A percentile compares a stretch with the other conserved stretches of the same genome.
Conservation (phyloP, 169 alveolate genomes). For the Plasmodium falciparum region DNA sequence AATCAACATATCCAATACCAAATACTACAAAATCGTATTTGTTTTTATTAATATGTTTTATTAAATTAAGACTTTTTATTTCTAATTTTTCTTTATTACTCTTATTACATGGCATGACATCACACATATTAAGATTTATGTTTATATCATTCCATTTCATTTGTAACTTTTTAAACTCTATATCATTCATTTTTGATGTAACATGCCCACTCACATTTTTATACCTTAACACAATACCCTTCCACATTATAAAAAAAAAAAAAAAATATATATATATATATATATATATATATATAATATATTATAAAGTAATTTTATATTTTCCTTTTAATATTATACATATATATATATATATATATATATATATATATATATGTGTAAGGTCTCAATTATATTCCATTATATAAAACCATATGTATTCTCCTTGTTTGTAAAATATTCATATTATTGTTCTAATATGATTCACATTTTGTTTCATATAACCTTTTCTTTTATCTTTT, state of each 20-base stretch:
- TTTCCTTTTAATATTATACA: too few relatives aligned
- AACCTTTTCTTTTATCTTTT: too few relatives aligned
- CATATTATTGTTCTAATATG: too few relatives aligned
- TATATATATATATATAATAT: too few relatives aligned
- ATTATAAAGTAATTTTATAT: too few relatives aligned
- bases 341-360: too few relatives aligned
- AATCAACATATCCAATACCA: slow-evolving; percentile 77
- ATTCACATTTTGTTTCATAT: too few relatives aligned
- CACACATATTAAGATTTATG: slow-evolving; percentile 25
- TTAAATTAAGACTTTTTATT: slow-evolving; percentile 71
- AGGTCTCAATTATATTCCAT: too few relatives aligned
- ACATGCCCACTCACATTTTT: background rate
- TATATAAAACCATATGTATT: too few relatives aligned
- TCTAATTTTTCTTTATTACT: slow-evolving; percentile 65
- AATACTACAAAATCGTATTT: slow-evolving; percentile 63
- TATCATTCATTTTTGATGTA: background rate
- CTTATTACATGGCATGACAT: slow-evolving; percentile 50
- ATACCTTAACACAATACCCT: slow-evolving; percentile 7
- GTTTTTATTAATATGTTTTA: slow-evolving; percentile 41
- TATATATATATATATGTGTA: too few relatives aligned
- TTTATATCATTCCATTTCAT: slow-evolving; percentile 63
- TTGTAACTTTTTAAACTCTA: slow-evolving; percentile 38
- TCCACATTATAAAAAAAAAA: background rate
- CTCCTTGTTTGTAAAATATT: too few relatives aligned
- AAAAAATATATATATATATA: too few relatives aligned